Conservation (phyloP, 2,329 filamentous ascomycete species). For the Penicillium italicum region DNA sequence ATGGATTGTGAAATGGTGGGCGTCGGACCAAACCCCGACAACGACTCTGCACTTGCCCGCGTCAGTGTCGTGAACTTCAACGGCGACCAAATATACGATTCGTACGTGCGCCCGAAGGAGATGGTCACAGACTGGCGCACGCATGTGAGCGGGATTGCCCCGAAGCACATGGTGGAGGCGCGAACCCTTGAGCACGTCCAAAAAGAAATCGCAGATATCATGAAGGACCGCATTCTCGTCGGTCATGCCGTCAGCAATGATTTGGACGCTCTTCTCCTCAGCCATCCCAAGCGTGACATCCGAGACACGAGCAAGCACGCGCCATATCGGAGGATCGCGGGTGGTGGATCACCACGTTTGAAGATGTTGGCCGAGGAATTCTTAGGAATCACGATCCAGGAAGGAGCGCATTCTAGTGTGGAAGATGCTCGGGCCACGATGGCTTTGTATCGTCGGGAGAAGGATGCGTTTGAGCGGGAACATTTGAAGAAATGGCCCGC, state of each 20-base stretch:
- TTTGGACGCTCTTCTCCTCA: slow-evolving; percentile 68
- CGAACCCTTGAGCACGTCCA: slow-evolving; percentile 75
- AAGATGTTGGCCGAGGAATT: slow-evolving; percentile 56
- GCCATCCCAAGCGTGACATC: slow-evolving; percentile 72
- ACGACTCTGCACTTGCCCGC: slow-evolving; percentile 73
- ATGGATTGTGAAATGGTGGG: slow-evolving; percentile 99
- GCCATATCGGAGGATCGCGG: slow-evolving; percentile 63
- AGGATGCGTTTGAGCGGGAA: slow-evolving; percentile 79
- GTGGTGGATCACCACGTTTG: slow-evolving; percentile 49
- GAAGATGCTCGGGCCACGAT: slow-evolving; percentile 86
- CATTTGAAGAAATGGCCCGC: slow-evolving; percentile 64
- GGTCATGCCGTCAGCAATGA: slow-evolving; percentile 83
- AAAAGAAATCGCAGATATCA: slow-evolving; percentile 62
- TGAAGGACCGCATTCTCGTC: slow-evolving; percentile 69
- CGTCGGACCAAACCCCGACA: slow-evolving; percentile 59
- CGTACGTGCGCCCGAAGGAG: slow-evolving; percentile 75
- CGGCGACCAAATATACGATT: slow-evolving; percentile 88
- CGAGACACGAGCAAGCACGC: slow-evolving; percentile 79
- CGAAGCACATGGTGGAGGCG: slow-evolving; percentile 67
- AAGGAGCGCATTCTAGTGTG: slow-evolving; percentile 58
- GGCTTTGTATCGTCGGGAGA: slow-evolving; percentile 79
- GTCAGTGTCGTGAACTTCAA: slow-evolving; percentile 93
- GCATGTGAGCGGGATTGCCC: slow-evolving; percentile 73
- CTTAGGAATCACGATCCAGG: slow-evolving; percentile 58
- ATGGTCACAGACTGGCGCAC: slow-evolving; percentile 88